Evolutionary conservation across 2,329 filamentous ascomycete genomes (phyloP).

Genomic region (Penicillium nordicum): DNA sequence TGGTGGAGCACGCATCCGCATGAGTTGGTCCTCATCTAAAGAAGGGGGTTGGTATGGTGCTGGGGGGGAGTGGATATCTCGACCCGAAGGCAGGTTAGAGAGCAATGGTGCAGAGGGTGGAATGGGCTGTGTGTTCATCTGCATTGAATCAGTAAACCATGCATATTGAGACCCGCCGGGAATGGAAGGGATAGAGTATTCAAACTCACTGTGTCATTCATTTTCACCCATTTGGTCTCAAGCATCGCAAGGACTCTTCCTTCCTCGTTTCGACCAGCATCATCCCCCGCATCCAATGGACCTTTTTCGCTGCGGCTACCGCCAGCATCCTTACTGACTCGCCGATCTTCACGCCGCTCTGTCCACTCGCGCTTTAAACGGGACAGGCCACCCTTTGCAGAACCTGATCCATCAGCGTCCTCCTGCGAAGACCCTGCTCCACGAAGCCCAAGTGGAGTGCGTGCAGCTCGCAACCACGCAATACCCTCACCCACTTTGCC

Average conservation of each 20-base stretch:
- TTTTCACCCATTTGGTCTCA: slow-evolving; percentile 82
- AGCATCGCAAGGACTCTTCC: slow-evolving; percentile 80
- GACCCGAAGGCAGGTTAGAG: slow-evolving; percentile 77
- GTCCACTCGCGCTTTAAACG: slow-evolving; percentile 70
- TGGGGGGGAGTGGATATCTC: slow-evolving; percentile 71
- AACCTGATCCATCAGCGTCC: background rate
- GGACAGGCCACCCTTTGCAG: slow-evolving; percentile 32
- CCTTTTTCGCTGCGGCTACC: slow-evolving; percentile 30
- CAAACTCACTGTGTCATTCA: slow-evolving; percentile 80
- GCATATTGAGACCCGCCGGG: background rate
- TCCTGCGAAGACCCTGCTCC: slow-evolving; percentile 20
- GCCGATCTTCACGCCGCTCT: slow-evolving; percentile 75
- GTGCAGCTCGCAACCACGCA: slow-evolving; percentile 77
- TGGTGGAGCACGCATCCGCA: slow-evolving; percentile 56
- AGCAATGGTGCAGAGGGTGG: slow-evolving; percentile 69
- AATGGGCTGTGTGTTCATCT: slow-evolving; percentile 78
- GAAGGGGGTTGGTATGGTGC: slow-evolving; percentile 64
- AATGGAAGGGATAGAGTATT: background rate
- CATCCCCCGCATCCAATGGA: slow-evolving; percentile 55
- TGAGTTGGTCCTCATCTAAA: slow-evolving; percentile 62
- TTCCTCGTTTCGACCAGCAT: slow-evolving; percentile 83
- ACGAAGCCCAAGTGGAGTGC: slow-evolving; percentile 68
- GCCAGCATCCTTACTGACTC: slow-evolving; percentile 63
- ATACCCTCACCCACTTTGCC: slow-evolving; percentile 81
- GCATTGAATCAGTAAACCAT: slow-evolving; percentile 3